These are phyloP conservation scores for Suillus tomentosus DNA, from an alignment of 768 basidiomycete genomes.

Conservation along the genomic window DNA sequence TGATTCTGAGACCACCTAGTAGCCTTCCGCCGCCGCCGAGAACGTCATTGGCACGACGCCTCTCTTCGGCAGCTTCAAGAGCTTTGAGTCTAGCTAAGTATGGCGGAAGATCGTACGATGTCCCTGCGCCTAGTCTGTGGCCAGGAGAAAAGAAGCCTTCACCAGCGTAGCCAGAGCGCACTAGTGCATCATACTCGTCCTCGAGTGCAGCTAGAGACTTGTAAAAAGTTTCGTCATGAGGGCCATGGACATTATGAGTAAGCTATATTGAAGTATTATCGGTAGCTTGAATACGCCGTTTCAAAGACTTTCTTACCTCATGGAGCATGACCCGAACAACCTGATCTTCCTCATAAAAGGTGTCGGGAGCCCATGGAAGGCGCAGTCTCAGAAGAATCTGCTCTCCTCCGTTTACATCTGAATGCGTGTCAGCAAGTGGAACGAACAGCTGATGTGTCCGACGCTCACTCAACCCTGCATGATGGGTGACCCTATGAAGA, in stretches of 20 bases:
- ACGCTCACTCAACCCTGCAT: slow-evolving; percentile 41
- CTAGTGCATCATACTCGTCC: slow-evolving; percentile 82
- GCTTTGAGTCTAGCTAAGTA: slow-evolving; percentile 68
- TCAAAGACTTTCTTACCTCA: slow-evolving; percentile 53
- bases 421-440: slow-evolving; percentile 6
- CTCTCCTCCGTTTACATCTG: slow-evolving; percentile 78
- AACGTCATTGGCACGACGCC: slow-evolving; percentile 47
- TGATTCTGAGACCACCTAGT: slow-evolving; percentile 53
- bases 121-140: slow-evolving; percentile 60
- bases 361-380: slow-evolving; percentile 63
- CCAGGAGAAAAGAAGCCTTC: slow-evolving; percentile 91
- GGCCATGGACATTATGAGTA: slow-evolving; percentile 86
- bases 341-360: slow-evolving; percentile 75
- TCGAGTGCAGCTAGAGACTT: slow-evolving; percentile 71
- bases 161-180: slow-evolving; percentile 81
- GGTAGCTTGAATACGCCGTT: not conserved
- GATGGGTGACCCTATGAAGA: not conserved
- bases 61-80: slow-evolving; percentile 79
- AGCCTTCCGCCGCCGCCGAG: slow-evolving; percentile 58
- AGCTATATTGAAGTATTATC: slow-evolving; percentile 54
- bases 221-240: slow-evolving; percentile 87
- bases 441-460: slow-evolving; percentile 10
- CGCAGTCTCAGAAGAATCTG: slow-evolving; percentile 85
- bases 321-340: slow-evolving; percentile 88
- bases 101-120: slow-evolving; percentile 68